Evolutionary conservation across 176 grass and related monocot species (phyloP), one percentile per base, ranked within the genome.

Genomic region (Secale cereale): DNA sequence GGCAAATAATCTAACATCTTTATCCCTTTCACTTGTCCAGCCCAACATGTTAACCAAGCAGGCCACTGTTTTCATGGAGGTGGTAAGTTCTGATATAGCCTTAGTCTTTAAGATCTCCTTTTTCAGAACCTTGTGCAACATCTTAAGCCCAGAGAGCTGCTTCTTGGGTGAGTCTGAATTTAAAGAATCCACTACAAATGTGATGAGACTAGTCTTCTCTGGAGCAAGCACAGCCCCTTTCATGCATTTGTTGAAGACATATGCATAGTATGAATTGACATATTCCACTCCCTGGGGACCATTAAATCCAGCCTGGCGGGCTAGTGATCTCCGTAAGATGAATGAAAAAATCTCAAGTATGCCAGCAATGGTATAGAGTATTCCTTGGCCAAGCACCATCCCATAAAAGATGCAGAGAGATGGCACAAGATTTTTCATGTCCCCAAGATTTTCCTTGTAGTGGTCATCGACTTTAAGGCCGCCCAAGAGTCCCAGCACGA

Each of bases 331-430:
- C 35, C 19, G 17, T 6, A 72, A 33, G 0, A 87, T 68, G 79
- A 81, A 82, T 3, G 78, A 81, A 4, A 87, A 87, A 1, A 76
- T 6, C 32, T 87, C 70, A 1, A 87, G 11, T 0, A 76, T 0
- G 19, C 85, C 28, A 1, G 60, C 85, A 27, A 59, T 33, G 9
- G 43, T 2, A 12, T 87, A 87, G 1, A 81, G n/a, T 41, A 1
- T 6, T 11, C 85, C 85, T 26, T 87, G 85, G 19, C 9, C 32
- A 10, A 87, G 5, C 25, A 87, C 70, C 26, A 77, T 68, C 8
- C 0, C 7, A 3, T 82, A 87, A 71, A 87, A 87, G 33, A 87
- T 59, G 3, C 19, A 0, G 0, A 43, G 79, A 5, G 85, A 32
- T 23, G 25, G 1, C 0, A 1, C 16, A 2, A 86, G 57, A 13